Evolutionary conservation across 129 eudicot species (phyloP), one percentile per base, ranked within the genome.

Genomic region (Pittosporum tobira): DNA sequence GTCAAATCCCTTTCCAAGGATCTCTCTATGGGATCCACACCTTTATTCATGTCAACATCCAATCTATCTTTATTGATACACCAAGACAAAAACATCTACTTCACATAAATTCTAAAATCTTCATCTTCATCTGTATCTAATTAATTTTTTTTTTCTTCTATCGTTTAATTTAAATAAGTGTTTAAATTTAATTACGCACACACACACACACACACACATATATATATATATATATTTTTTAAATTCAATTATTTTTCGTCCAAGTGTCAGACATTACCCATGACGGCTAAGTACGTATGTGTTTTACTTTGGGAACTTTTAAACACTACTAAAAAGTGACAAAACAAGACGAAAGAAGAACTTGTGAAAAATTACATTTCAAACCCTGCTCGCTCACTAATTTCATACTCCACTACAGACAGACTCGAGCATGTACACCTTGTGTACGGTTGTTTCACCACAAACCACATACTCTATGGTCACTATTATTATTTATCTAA

Each of bases 1-100:
- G 94, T 87, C 88, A 84, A 73, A 78, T 88, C 96, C 78, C 83
- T 84, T 73, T 88, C 96, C 36, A 79, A 70, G 87, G 79, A 88
- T 88, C 84, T 78, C 77, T 67, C 56, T 66, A 66, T 51, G 77
- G n/a, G 94, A 84, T 88, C 77, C 87, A 81, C 77, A 71, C 80
- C 74, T 74, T 80, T 68, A 75, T 71, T 80, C 78, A 73, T 74
- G 94, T 88, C 89, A 40, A 83, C 60, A 71, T 88, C 88, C 71
- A 48, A 68, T 66, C 76, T 64, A 77, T 77, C 81, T 87, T 83
- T 88, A 74, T 66, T 61, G 84, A 72, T 82, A 79, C 79, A 65
- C 73, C 59, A 81, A 62, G 89, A 81, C 94, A 85, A 62, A 78
- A 13, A 61, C 51, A 66, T 77, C 84, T 23, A 57, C 65, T 64